Percentiles rank a stretch among this genome's conserved stretches.
phyloP scores from a whole-genome alignment of 495 filamentous ascomycete species.

The Elasticomyces elasticus region DNA sequence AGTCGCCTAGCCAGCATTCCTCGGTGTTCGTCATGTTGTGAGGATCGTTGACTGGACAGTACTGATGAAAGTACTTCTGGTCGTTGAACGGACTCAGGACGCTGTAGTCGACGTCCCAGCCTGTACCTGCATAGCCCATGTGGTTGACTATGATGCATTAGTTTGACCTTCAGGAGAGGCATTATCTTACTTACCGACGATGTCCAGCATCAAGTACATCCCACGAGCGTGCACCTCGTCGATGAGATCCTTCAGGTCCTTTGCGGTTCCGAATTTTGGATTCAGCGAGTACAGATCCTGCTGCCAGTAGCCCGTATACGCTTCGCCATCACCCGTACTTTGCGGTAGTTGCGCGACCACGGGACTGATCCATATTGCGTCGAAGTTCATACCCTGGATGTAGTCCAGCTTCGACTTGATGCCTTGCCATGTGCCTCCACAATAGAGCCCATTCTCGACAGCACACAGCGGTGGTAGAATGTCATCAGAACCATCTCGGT shows the following conservation, averaged over 20 bases:
- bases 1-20: constrained; percentile 57
- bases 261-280: background rate
- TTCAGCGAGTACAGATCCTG: constrained; percentile 3
- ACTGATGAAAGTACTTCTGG: constrained; percentile 53
- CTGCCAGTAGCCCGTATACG: constrained; percentile 17
- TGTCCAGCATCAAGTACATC: constrained; percentile 14
- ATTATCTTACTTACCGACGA: constrained; percentile 13
- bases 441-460: constrained; percentile 27
- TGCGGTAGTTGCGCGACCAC: constrained; percentile 50
- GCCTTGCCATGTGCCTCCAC: constrained; percentile 18
- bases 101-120: constrained; percentile 47
- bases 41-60: constrained; percentile 54
- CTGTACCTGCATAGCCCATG: constrained; percentile 48
- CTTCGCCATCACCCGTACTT: constrained; percentile 3
- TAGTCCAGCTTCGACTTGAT: constrained; percentile 16
- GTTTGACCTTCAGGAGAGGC: too few species aligned
- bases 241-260: background rate
- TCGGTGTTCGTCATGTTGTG: constrained; percentile 33
- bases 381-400: constrained; percentile 18
- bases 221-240: background rate
- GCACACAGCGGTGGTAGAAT: constrained; percentile 43
- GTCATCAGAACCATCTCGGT: constrained; percentile 47
- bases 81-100: constrained; percentile 55
- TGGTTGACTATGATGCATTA: constrained; percentile 61
- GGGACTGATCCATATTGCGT: constrained; percentile 69